These are phyloP conservation scores for Phaseolus coccineus DNA, from an alignment of 331 rosid genomes.

Conservation along the genomic window DNA sequence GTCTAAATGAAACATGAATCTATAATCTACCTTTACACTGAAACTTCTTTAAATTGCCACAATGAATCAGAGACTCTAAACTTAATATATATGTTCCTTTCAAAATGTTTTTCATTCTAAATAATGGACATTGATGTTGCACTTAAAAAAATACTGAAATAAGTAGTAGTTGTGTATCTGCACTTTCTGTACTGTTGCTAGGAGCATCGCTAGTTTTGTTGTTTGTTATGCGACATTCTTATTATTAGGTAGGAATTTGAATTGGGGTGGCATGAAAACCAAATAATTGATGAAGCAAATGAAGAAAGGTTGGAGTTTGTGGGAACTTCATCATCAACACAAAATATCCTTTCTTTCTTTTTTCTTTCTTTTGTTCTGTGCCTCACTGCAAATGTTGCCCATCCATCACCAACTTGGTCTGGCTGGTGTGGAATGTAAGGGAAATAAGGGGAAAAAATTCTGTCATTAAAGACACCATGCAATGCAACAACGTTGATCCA, in stretches of 20 bases:
- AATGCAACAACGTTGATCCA: constrained; percentile 27
- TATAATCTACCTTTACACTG: too few species aligned
- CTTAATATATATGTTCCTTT: too few species aligned
- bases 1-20: too few species aligned
- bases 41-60: too few species aligned
- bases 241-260: constrained; percentile 38
- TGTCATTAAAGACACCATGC: constrained; percentile 22
- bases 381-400: not conserved
- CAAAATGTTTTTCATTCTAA: too few species aligned
- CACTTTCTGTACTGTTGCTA: not conserved
- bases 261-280: constrained; percentile 10
- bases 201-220: not conserved
- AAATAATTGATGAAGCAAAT: constrained; percentile 29
- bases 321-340: constrained; percentile 16
- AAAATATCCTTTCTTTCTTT: not conserved
- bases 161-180: not conserved
- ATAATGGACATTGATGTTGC: too few species aligned
- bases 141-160: not conserved
- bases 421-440: not conserved
- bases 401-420: constrained; percentile 19
- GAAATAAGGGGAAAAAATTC: constrained; percentile 9
- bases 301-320: not conserved
- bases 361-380: not conserved
- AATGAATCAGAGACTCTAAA: too few species aligned
- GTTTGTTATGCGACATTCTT: not conserved